A percentile compares a stretch with the other conserved stretches of the same genome.
These are phyloP conservation scores for Cenococcum geophilum DNA, from an alignment of 495 filamentous ascomycete species.

Conservation along the genomic window DNA sequence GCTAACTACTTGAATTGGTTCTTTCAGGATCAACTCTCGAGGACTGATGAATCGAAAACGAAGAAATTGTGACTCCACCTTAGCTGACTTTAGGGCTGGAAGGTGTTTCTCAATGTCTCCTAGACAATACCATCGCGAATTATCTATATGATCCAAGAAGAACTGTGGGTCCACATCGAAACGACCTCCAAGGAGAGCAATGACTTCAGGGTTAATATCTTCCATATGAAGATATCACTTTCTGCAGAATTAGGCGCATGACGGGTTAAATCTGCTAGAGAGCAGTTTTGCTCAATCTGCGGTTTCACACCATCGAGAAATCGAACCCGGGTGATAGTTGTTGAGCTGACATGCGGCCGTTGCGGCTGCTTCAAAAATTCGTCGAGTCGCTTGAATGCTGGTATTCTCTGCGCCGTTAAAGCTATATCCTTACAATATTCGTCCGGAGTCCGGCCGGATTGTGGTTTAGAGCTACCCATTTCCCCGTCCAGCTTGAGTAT, in stretches of 20 bases:
- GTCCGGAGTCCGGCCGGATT: no score
- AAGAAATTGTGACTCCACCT: background rate
- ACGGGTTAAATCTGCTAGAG: background rate
- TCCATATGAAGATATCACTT: slow-evolving; percentile 5
- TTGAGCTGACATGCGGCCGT: background rate
- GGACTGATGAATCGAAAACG: slow-evolving; percentile 9
- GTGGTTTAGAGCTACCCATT: no score
- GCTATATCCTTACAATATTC: no score
- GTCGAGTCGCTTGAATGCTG: background rate
- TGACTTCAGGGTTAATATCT: background rate
- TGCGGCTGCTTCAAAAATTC: background rate
- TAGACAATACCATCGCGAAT: background rate
- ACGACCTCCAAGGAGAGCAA: slow-evolving; percentile 2
- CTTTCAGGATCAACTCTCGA: slow-evolving; percentile 1
- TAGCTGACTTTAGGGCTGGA: background rate
- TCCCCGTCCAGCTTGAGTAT: no score
- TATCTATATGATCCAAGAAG: slow-evolving; percentile 13
- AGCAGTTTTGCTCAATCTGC: background rate
- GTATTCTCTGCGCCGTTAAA: background rate
- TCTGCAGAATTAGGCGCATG: background rate
- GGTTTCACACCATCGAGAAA: background rate
- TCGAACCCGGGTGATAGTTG: background rate
- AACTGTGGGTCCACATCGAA: slow-evolving; percentile 4
- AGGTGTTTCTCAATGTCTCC: slow-evolving; percentile 1
- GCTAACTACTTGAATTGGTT: background rate